These are phyloP conservation scores for Colletotrichum echinochloae DNA, from an alignment of 2,329 filamentous ascomycete species.

Conservation along the genomic window DNA sequence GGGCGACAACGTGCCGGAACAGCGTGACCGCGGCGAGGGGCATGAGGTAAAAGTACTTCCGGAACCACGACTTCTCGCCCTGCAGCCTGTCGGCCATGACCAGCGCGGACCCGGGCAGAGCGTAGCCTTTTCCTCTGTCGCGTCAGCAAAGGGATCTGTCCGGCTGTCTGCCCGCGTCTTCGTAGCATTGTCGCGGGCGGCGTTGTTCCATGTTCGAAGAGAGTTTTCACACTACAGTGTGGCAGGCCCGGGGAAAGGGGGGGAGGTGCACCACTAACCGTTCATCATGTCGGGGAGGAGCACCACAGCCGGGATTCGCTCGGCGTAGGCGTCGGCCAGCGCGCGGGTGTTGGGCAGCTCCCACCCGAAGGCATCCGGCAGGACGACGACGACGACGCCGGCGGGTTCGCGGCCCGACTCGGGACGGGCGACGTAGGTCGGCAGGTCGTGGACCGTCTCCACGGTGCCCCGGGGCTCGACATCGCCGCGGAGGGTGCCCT, in stretches of 20 bases:
- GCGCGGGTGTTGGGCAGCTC: constrained; percentile 64
- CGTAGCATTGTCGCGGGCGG: not conserved
- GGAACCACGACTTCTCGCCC: constrained; percentile 29
- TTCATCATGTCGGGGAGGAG: constrained; percentile 69
- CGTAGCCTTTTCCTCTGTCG: constrained; percentile 43
- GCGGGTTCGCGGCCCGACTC: constrained; percentile 46
- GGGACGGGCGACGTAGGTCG: constrained; percentile 45
- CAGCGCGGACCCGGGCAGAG: constrained; percentile 49
- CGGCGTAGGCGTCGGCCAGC: constrained; percentile 66
- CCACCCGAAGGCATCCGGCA: constrained; percentile 69
- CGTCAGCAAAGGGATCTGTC: not conserved
- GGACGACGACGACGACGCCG: constrained; percentile 64
- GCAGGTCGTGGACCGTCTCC: constrained; percentile 44
- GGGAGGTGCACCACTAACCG: constrained; percentile 44
- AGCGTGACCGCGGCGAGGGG: constrained; percentile 43
- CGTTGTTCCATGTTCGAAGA: not conserved
- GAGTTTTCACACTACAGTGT: not conserved
- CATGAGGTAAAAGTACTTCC: constrained; percentile 44
- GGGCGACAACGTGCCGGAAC: constrained; percentile 47
- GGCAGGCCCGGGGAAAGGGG: too few relatives aligned
- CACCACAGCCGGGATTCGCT: constrained; percentile 61
- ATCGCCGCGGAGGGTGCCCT: constrained; percentile 42
- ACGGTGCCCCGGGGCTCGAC: constrained; percentile 41
- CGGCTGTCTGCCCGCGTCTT: not conserved
- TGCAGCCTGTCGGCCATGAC: constrained; percentile 45